phyloP scores from a whole-genome alignment of 306 rosid genomes.

The Trifolium pratense region DNA sequence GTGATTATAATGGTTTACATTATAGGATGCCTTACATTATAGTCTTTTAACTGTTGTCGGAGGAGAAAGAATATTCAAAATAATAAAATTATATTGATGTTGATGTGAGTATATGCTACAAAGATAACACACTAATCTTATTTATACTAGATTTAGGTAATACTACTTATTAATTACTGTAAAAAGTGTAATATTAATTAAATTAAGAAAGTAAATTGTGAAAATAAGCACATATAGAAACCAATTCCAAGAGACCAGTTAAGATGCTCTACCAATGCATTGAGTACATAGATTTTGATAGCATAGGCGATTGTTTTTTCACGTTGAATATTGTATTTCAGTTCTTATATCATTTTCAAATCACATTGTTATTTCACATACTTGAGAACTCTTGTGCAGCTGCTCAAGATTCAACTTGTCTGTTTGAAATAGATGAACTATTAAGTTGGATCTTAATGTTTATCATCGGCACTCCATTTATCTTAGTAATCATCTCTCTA shows the following conservation, averaged over 20 bases:
- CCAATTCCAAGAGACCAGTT: background rate
- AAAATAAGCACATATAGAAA: background rate
- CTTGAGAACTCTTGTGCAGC: conserved; percentile 22
- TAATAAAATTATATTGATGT: conserved; percentile 7
- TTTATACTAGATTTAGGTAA: background rate
- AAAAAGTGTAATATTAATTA: background rate
- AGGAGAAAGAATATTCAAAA: background rate
- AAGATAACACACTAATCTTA: background rate
- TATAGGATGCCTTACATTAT: conserved; percentile 6
- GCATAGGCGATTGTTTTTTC: conserved; percentile 19
- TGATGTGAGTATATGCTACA: background rate
- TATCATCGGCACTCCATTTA: conserved; percentile 28
- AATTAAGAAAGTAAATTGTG: conserved; percentile 4
- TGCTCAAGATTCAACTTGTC: conserved; percentile 30
- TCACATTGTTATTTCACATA: conserved; percentile 25
- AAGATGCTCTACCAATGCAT: conserved; percentile 1
- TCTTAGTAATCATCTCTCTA: conserved; percentile 29
- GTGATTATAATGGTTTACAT: conserved; percentile 10
- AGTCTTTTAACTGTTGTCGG: background rate
- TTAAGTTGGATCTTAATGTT: conserved; percentile 32
- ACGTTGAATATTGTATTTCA: conserved; percentile 2
- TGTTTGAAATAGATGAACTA: conserved; percentile 30
- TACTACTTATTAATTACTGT: too few relatives aligned
- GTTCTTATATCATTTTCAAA: conserved; percentile 25
- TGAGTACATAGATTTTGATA: conserved; percentile 1